Evolutionary conservation across 2,329 filamentous ascomycete genomes (phyloP).

Genomic region (Massarina eburnea): DNA sequence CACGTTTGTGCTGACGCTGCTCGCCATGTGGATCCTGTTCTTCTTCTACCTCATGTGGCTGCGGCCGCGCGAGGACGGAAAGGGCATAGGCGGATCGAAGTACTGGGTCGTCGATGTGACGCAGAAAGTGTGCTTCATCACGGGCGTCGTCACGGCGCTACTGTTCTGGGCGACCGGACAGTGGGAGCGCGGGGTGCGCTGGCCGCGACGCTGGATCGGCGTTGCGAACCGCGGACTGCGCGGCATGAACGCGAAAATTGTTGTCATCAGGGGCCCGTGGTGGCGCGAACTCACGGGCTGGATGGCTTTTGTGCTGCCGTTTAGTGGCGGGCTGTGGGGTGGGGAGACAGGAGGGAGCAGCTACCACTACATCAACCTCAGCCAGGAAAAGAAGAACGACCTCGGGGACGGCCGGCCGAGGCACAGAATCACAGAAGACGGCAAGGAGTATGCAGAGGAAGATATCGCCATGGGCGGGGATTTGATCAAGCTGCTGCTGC

Average conservation of each 20-base stretch:
- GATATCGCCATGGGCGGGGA: constrained; percentile 89
- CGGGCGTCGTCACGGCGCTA: constrained; percentile 81
- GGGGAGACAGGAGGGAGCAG: constrained; percentile 61
- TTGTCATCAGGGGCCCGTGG: constrained; percentile 81
- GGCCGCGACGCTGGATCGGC: constrained; percentile 88
- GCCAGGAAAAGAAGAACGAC: constrained; percentile 36
- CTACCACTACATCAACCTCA: constrained; percentile 75
- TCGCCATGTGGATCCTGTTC: constrained; percentile 77
- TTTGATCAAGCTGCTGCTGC: constrained; percentile 83
- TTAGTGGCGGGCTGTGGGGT: constrained; percentile 49
- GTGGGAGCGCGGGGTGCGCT: constrained; percentile 92
- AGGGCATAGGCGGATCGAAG: constrained; percentile 85
- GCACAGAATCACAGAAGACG: constrained; percentile 56
- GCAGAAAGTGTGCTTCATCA: constrained; percentile 89
- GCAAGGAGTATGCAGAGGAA: constrained; percentile 71
- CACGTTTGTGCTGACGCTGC: constrained; percentile 82
- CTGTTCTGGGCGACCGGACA: constrained; percentile 94
- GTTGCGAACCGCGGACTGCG: constrained; percentile 87
- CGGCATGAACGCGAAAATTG: constrained; percentile 94
- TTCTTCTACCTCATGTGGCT: constrained; percentile 92
- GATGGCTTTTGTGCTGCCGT: constrained; percentile 75
- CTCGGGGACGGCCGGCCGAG: constrained; percentile 25
- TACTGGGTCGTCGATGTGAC: constrained; percentile 94
- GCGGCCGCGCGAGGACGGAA: constrained; percentile 92
- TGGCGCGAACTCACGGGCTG: constrained; percentile 76